Evolutionary conservation across 345 rosid genomes (phyloP), one percentile per base, ranked within the genome.

Genomic region (Pistacia integerrima): DNA sequence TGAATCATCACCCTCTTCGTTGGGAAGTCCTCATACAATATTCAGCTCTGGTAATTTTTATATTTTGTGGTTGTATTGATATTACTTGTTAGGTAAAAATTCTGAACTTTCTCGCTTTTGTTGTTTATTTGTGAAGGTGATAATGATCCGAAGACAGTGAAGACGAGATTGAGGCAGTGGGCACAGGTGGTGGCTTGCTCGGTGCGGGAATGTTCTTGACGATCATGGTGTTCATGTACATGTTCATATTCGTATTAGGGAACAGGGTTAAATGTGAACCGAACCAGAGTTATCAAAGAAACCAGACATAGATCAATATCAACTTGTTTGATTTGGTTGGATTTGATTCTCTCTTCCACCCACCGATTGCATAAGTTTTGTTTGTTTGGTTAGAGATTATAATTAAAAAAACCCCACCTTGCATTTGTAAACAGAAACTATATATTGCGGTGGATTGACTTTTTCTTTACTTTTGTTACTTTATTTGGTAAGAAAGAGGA

Each of bases 111-210:
- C 35, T 48, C 28, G 14, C 56, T 36, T 69, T 69, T 57, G 16
- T 11, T 63, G 46, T 51, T 20, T 74, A 69, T 35, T 63, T 62
- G 58, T 61, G 74, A 69, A 93, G 98, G 94, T 69, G 97, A 90
- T 72, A 87, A 88, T 16, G 72, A 69, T 87, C 95, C 98, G 1
- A 82, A 89, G 82, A 85, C 85, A 85, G 86, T 91, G 93, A 94
- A 93, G 88, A 91, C 90, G 76, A 87, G 94, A 86, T 80, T 94
- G 81, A 89, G 87, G 81, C 97, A 90, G 76, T 93, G 98, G 97
- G 98, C 97, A 60, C 94, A 87, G 84, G 94, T 93, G 82, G 98
- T 94, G 79, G 98, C 95, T 17, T 95, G 99, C 82, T 82, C 98
- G 69, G 97, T 95, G 78, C 81, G 89, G 75, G 97, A 93, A 79